These are phyloP conservation scores for Solanum paucissectum DNA, from an alignment of 257 asterid species.

Conservation along the genomic window DNA sequence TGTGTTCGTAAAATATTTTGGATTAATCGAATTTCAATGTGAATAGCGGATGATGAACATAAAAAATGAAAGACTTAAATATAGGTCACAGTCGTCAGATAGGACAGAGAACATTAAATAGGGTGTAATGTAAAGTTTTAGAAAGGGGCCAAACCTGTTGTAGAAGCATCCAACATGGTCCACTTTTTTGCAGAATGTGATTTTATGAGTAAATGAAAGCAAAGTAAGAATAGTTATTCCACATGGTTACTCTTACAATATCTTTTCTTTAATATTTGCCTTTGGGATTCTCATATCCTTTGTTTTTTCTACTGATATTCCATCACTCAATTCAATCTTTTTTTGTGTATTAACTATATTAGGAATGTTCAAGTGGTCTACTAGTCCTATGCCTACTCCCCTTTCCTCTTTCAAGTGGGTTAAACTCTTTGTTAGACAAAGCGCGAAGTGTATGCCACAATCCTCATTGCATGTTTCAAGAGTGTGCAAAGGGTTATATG, in stretches of 20 bases:
- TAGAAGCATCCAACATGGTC: constrained; percentile 16
- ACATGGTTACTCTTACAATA: constrained; percentile 15
- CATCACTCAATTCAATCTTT: neutral
- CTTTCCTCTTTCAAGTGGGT: neutral
- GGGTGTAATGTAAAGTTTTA: neutral
- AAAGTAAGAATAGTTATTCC: constrained; percentile 4
- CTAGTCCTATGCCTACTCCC: neutral
- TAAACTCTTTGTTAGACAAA: no score
- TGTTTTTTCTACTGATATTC: neutral
- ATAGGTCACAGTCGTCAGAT: neutral
- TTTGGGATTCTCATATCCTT: neutral
- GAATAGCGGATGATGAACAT: accelerated
- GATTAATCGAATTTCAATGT: neutral
- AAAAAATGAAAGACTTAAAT: neutral
- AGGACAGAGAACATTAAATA: neutral
- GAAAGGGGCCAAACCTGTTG: neutral
- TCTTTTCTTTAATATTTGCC: neutral
- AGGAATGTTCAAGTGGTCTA: neutral
- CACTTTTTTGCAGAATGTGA: constrained; percentile 2
- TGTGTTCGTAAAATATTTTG: neutral
- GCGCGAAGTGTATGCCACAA: neutral
- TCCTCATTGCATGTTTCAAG: neutral
- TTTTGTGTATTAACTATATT: neutral
- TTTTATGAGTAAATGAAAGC: neutral
- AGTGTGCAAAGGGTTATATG: neutral